Evolutionary conservation across 495 filamentous ascomycete species (phyloP), one percentile per base, ranked within the genome.

Genomic region (Geoglossum glabrum): DNA sequence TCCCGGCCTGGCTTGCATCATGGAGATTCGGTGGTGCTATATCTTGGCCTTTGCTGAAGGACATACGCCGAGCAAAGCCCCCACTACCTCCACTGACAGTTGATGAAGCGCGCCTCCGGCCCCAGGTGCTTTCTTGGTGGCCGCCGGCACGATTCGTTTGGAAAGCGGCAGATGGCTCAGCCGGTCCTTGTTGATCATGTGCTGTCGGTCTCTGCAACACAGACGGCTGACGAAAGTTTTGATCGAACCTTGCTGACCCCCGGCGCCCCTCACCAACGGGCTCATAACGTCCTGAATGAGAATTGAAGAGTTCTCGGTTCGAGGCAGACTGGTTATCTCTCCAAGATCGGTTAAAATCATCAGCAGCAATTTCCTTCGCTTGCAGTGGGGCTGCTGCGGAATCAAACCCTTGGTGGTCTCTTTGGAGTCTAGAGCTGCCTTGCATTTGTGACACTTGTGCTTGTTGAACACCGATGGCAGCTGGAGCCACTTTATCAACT

Each of bases 81-180:
- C 84, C 85, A 68, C 89, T 96, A 58, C 87, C 87, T 31, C 89
- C 90, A 66, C 90, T 96, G 30, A 95, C 85, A 64, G 89, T 95
- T 1, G 90, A 95, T n/a, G 90, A 96, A 54, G 84, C 30, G 49
- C 93, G 82, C 49, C 87, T 80, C 57, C 89, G 81, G 28, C 76
- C 78, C 76, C 86, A 95, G 15, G 65, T 65, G 17, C 72, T 78
- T 59, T 90, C 85, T 54, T 82, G 82, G 34, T 77, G 77, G 62
- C 76, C 81, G 40, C 60, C 66, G 13, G 77, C 77, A 49, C 87
- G 78, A 59, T 82, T 79, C 9, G 84, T 87, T 64, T 95, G 90
- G 64, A 94, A 94, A n/a, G 88, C 86, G 28, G 89, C 75, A 49
- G 90, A 93, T 15, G 88, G 87, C 62, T 98, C 93, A 40, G 87